Evolutionary conservation across 2,329 filamentous ascomycete genomes (phyloP).

Genomic region (Pseudopithomyces maydicus): DNA sequence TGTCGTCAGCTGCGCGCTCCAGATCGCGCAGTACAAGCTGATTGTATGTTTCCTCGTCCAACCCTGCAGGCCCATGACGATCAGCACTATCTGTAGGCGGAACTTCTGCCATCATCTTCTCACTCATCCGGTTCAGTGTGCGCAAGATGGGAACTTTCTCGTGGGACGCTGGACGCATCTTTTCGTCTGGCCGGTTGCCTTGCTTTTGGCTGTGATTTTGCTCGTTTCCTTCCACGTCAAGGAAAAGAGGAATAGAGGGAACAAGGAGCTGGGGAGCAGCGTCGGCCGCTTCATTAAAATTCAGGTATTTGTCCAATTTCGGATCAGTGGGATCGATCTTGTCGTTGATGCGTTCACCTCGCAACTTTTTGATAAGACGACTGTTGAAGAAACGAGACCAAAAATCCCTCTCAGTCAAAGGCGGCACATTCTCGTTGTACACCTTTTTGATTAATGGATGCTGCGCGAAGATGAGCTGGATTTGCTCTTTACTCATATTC

Average conservation of each 20-base stretch:
- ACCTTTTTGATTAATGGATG: conserved; percentile 88
- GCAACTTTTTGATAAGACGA: conserved; percentile 85
- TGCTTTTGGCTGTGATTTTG: conserved; percentile 86
- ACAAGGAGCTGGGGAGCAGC: conserved; percentile 53
- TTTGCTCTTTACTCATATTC: conserved; percentile 88
- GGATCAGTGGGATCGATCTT: conserved; percentile 72
- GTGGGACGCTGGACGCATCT: conserved; percentile 78
- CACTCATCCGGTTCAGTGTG: conserved; percentile 86
- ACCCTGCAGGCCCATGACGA: conserved; percentile 66
- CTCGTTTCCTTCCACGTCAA: conserved; percentile 93
- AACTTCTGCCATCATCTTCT: conserved; percentile 90
- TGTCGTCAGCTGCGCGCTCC: conserved; percentile 72
- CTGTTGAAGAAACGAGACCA: conserved; percentile 96
- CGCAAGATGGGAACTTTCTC: conserved; percentile 87
- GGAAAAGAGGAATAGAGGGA: conserved; percentile 80
- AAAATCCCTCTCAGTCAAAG: conserved; percentile 78
- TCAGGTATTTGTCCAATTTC: conserved; percentile 84
- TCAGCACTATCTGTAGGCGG: conserved; percentile 77
- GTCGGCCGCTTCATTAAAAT: conserved; percentile 66
- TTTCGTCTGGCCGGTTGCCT: conserved; percentile 86
- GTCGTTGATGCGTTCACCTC: conserved; percentile 84
- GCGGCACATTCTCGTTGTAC: conserved; percentile 87
- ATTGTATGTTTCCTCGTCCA: conserved; percentile 75
- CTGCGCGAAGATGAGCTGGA: conserved; percentile 89
- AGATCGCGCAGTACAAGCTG: conserved; percentile 81